phyloP scores from a whole-genome alignment of 2,329 filamentous ascomycete genomes.

The Rosellinia necatrix region DNA sequence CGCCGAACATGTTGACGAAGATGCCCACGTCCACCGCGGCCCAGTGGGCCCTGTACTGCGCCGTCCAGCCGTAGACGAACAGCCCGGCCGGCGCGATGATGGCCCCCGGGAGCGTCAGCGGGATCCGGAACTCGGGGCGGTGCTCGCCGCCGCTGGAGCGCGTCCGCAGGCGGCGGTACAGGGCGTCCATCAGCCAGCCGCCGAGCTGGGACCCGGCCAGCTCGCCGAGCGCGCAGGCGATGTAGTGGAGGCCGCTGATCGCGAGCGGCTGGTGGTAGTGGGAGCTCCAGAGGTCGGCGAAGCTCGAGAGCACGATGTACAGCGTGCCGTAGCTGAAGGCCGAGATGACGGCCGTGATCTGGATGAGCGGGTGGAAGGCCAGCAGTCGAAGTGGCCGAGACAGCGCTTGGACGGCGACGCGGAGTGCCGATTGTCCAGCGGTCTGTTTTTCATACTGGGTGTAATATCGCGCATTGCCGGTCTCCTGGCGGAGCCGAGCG shows the following conservation, averaged over 20 bases:
- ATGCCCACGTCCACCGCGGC: conserved; percentile 44
- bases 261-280: conserved; percentile 61
- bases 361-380: conserved; percentile 63
- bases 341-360: conserved; percentile 58
- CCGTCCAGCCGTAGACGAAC: conserved; percentile 51
- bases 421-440: conserved; percentile 35
- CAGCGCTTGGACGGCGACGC: conserved; percentile 44
- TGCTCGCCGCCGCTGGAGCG: conserved; percentile 26
- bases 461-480: conserved; percentile 39
- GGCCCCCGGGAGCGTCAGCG: conserved; percentile 58
- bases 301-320: conserved; percentile 67
- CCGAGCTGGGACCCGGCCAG: conserved; percentile 57
- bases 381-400: conserved; percentile 62
- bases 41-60: conserved; percentile 45
- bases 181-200: conserved; percentile 48
- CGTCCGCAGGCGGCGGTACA: conserved; percentile 37
- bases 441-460: conserved; percentile 47
- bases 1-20: conserved; percentile 40
- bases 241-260: conserved; percentile 67
- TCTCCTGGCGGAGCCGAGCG: conserved; percentile 39
- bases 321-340: conserved; percentile 66
- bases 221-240: conserved; percentile 67
- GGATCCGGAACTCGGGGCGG: conserved; percentile 65
- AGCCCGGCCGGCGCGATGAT: conserved; percentile 48
- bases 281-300: conserved; percentile 60